Conservation (phyloP, 257 asterid species). For the Solanum virginianum region DNA sequence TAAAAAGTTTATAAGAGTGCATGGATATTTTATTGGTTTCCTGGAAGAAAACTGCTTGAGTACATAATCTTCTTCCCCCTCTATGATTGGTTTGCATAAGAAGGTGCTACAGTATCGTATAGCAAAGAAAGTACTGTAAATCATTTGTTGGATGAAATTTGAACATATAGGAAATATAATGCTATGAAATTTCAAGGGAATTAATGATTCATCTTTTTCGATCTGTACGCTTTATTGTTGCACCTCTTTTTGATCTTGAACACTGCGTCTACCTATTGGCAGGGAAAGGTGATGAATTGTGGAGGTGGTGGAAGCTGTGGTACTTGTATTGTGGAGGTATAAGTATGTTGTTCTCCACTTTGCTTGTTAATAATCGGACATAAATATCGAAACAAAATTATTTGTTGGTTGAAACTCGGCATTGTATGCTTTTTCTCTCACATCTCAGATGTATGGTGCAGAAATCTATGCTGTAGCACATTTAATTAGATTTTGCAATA, state of each 20-base stretch:
- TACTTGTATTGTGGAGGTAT: conserved; percentile 88
- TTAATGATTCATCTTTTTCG: neutral
- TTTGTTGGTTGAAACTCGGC: neutral
- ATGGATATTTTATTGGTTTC: neutral
- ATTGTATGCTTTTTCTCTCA: neutral
- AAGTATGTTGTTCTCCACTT: neutral
- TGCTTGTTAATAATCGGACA: neutral
- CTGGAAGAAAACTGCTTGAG: neutral
- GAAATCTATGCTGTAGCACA: neutral
- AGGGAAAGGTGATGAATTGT: conserved; percentile 4
- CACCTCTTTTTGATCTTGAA: neutral
- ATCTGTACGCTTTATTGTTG: neutral
- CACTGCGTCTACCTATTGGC: neutral
- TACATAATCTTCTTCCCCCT: neutral
- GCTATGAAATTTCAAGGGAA: neutral
- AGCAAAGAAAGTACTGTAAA: neutral
- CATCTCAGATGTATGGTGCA: neutral
- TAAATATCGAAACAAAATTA: neutral
- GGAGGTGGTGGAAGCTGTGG: conserved; percentile 67
- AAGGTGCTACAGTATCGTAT: neutral
- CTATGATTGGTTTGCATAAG: neutral
- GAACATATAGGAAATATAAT: neutral
- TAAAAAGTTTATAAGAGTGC: neutral
- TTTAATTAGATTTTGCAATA: neutral
- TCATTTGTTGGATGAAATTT: neutral